Base-by-base conservation (phyloP, 2,329 filamentous ascomycete species). In the Fusarium globosum region DNA sequence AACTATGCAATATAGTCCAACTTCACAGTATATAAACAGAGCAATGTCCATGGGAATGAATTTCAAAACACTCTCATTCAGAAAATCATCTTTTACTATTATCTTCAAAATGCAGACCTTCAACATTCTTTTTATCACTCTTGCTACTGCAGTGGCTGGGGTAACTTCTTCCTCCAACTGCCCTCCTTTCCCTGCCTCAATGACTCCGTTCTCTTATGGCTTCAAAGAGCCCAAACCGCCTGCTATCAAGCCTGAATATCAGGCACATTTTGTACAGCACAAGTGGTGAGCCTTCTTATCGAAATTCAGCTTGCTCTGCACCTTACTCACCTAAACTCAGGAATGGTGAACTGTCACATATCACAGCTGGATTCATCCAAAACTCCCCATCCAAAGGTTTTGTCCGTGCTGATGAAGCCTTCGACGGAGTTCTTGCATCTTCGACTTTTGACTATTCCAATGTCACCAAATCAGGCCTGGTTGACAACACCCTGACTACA, bases 291-390 rank as follows among this genome's bases (percentile, higher is more conserved):
- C 12, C 2, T 1, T 14, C 6, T 3, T 12, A 2, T 11, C 10
- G 21, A 21, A 14, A 13, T 7, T 2, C 35, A 20, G 10, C 1
- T 38, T 35, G 21, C 4, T 12, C 33, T 33, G 2, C 14, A 16
- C 10, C 9, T 43, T 4, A 9, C 69, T 63, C 33, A 69, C 26
- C 8, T 3, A 13, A 12, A 2, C 7, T 2, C n/a, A 83, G 82
- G 82, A 79, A 83, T 51, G 52, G 77, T 8, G 79, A 82, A n/a
- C 8, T 84, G 4, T 84, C 82, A 7, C 82, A 84, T 66, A 81
- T 84, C 51, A 80, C 79, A 9, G 68, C 77, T 11, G 83, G 82
- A 0, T 82, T 77, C 55, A 80, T 84, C 51, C 71, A 77, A 59
- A 82, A 82, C 60, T 82, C 82, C 1, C 81, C 81, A 1, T 63